Evolutionary conservation across 2,329 filamentous ascomycete species (phyloP), one percentile per base, ranked within the genome.

Genomic region (Apiospora sp.): DNA sequence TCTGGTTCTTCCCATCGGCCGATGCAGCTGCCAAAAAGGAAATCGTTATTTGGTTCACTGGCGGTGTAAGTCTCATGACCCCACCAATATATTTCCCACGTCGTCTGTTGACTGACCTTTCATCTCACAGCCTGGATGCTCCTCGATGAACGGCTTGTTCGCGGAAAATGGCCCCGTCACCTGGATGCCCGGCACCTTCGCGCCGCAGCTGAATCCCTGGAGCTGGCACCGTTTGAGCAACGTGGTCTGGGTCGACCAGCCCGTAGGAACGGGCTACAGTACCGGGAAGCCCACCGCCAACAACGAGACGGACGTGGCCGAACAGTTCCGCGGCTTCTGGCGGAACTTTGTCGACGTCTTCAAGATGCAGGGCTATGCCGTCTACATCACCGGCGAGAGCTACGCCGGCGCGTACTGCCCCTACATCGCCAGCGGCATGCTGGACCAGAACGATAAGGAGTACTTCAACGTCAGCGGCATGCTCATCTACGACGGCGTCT

Each of bases 111-210:
- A 46, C 48, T 27, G 37, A 61, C 49, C 12, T 14, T 2, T 22
- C 37, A 8, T 14, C 4, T 44, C n/a, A 44, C 68, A 88, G 86
- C 88, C 88, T n/a, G 88, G 87, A 34, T 90, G 87, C 76, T 86
- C 85, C 44, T 93, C 91, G 0, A 86, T 94, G 12, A 87, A 91
- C 75, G 93, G 92, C 8, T 84, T 95, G 1, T 80, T 96, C 13
- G 92, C 93, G 69, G 93, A 96, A 77, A 95, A 95, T 76, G 93
- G 94, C 0, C 92, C 93, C 0, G 92, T 94, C 77, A 73, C 88
- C 5, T 94, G 92, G 92, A 89, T 92, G 79, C 86, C 89, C 14
- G 94, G 94, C 46, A 95, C 92, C 0, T 88, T 86, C 71, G 85
- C 86, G n/a, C 92, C 93, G 0, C 85, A 90, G 0, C 82, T 85